Conservation (phyloP, 2,329 filamentous ascomycete genomes). For the Fusarium succisae region DNA sequence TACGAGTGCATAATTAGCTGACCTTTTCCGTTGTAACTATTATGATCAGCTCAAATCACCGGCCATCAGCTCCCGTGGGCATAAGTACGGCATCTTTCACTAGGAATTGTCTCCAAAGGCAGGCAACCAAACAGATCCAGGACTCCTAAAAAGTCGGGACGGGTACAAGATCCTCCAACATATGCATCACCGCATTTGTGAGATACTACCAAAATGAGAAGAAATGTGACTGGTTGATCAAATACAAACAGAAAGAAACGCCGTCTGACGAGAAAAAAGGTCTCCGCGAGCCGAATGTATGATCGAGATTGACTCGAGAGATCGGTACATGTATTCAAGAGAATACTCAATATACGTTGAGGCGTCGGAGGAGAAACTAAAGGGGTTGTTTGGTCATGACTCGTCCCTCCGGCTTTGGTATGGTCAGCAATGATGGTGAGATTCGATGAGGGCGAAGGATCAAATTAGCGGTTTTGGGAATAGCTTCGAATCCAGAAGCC, state of each 20-base stretch:
- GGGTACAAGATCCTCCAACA: rapidly evolving
- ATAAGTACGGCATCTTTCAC: background rate
- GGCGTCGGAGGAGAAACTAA: background rate
- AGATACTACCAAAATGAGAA: background rate
- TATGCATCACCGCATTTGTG: background rate
- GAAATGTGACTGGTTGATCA: background rate
- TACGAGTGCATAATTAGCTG: rapidly evolving
- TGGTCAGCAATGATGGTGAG: background rate
- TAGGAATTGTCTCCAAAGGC: background rate
- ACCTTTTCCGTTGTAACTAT: background rate
- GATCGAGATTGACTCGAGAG: background rate
- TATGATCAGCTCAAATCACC: background rate
- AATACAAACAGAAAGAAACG: background rate
- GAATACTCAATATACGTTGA: background rate
- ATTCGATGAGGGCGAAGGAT: background rate
- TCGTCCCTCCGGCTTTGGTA: background rate
- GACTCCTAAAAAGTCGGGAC: too few species aligned
- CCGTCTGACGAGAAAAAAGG: background rate
- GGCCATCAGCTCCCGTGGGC: rapidly evolving
- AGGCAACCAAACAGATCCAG: too few species aligned
- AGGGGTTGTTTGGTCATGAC: background rate
- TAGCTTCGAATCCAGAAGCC: too few species aligned
- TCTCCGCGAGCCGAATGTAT: background rate
- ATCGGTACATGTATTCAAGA: background rate
- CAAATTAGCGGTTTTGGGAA: background rate